A percentile compares a stretch with the other conserved stretches of the same genome.
phyloP scores from a whole-genome alignment of 169 alveolate species.

The Plasmodium billcollinsi region DNA sequence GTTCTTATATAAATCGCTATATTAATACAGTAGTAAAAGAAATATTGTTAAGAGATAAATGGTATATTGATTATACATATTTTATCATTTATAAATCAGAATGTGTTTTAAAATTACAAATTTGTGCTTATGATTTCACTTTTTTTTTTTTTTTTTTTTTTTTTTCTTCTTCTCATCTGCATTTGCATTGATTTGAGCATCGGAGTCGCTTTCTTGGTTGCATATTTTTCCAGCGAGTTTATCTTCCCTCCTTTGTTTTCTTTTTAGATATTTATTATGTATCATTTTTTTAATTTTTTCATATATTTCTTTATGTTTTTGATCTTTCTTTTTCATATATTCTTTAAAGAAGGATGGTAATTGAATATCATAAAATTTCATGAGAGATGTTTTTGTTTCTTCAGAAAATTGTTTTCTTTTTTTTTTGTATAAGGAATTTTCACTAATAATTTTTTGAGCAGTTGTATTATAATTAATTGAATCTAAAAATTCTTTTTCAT shows the following conservation, averaged over 20 bases:
- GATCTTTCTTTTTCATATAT: slow-evolving; percentile 56
- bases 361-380: slow-evolving; percentile 71
- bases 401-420: slow-evolving; percentile 46
- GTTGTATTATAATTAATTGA: slow-evolving; percentile 41
- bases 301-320: slow-evolving; percentile 44
- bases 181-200: not conserved
- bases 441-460: slow-evolving; percentile 38
- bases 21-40: too few species aligned
- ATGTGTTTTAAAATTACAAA: too few species aligned
- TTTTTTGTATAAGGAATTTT: slow-evolving; percentile 44
- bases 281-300: slow-evolving; percentile 47
- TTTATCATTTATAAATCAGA: too few species aligned
- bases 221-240: slow-evolving; percentile 4
- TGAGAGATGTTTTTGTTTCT: slow-evolving; percentile 38
- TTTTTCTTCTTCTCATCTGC: slow-evolving; percentile 15
- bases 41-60: too few species aligned
- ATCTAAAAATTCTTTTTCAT: slow-evolving; percentile 16
- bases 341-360: slow-evolving; percentile 68
- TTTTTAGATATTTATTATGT: slow-evolving; percentile 29
- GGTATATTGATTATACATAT: too few species aligned
- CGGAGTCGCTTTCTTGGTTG: not conserved
- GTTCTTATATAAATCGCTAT: too few species aligned
- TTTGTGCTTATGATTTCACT: not conserved
- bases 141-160: slow-evolving; percentile 27
- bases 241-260: slow-evolving; percentile 57